phyloP scores from a whole-genome alignment of 768 basidiomycete genomes.

The Rhodotorula kratochvilovae region DNA sequence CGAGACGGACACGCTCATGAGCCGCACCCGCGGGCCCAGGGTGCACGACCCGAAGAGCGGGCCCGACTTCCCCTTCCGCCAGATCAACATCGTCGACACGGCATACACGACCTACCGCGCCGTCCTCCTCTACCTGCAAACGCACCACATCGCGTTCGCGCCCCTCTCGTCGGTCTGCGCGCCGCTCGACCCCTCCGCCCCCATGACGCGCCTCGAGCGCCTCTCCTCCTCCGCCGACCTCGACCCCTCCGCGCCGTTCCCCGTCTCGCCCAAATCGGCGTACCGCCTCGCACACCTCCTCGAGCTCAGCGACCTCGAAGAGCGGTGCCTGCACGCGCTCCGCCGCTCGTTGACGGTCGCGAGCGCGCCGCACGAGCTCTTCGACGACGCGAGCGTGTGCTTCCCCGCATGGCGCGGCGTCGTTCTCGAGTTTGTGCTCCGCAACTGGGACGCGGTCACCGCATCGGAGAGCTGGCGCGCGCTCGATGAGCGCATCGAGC shows the following conservation, averaged over 20 bases:
- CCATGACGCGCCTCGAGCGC: no score
- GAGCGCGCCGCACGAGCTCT: slow-evolving; percentile 1
- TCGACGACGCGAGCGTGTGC: background rate
- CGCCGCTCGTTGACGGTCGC: background rate
- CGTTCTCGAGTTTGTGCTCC: background rate
- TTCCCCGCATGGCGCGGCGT: background rate
- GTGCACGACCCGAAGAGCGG: no score
- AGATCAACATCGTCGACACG: background rate
- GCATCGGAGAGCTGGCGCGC: background rate
- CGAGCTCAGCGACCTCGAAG: background rate
- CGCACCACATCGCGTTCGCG: background rate
- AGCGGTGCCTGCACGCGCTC: background rate
- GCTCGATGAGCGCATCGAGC: background rate
- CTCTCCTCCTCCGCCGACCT: background rate
- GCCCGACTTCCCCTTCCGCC: background rate
- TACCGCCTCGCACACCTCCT: slow-evolving; percentile 21
- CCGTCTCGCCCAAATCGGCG: slow-evolving; percentile 9
- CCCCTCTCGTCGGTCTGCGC: background rate
- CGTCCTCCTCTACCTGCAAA: background rate
- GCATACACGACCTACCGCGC: slow-evolving; percentile 11
- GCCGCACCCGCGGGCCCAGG: background rate
- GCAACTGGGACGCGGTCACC: background rate
- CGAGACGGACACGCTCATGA: slow-evolving; percentile 1
- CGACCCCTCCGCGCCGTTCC: background rate
- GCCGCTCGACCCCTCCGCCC: background rate